Evolutionary conservation across 768 basidiomycete species (phyloP).

Genomic region (Macrolepiota albuminosa): DNA sequence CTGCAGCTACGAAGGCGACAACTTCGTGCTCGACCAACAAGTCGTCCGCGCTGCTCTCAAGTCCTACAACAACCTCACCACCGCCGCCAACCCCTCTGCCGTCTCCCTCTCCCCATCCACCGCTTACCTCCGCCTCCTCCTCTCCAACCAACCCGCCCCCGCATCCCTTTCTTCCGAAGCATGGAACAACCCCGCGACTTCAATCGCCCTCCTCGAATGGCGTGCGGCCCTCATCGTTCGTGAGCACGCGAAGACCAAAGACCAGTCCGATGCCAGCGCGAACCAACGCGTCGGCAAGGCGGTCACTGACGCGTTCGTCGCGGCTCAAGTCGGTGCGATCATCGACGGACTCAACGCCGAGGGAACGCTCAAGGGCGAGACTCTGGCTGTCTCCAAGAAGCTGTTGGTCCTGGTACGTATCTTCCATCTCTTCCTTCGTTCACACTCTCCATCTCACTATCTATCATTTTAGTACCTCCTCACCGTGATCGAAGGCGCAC

Average conservation of each 20-base stretch:
- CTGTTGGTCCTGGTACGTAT: slow-evolving; percentile 42
- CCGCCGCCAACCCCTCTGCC: slow-evolving; percentile 21
- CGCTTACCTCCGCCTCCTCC: slow-evolving; percentile 52
- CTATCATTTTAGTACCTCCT: slow-evolving; percentile 50
- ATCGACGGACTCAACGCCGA: slow-evolving; percentile 27
- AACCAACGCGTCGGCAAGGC: slow-evolving; percentile 58
- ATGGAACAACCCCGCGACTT: slow-evolving; percentile 33
- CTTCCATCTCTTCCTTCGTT: neutral
- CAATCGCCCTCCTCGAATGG: slow-evolving; percentile 54
- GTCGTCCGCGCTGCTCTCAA: slow-evolving; percentile 71
- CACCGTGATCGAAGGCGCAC: slow-evolving; percentile 46
- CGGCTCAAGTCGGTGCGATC: slow-evolving; percentile 45
- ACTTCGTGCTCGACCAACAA: slow-evolving; percentile 72
- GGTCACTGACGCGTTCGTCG: slow-evolving; percentile 67
- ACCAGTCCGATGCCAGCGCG: slow-evolving; percentile 47
- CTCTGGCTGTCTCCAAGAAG: slow-evolving; percentile 21
- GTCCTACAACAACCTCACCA: slow-evolving; percentile 36
- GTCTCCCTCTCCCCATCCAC: slow-evolving; percentile 42
- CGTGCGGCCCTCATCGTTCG: slow-evolving; percentile 60
- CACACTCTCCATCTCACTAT: neutral
- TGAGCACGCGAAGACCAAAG: slow-evolving; percentile 31
- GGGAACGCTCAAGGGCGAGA: neutral
- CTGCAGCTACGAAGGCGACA: slow-evolving; percentile 70
- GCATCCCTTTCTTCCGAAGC: slow-evolving; percentile 10
- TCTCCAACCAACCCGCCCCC: slow-evolving; percentile 14